Evolutionary conservation across 2,329 filamentous ascomycete genomes (phyloP).

Genomic region (Alternaria panax): DNA sequence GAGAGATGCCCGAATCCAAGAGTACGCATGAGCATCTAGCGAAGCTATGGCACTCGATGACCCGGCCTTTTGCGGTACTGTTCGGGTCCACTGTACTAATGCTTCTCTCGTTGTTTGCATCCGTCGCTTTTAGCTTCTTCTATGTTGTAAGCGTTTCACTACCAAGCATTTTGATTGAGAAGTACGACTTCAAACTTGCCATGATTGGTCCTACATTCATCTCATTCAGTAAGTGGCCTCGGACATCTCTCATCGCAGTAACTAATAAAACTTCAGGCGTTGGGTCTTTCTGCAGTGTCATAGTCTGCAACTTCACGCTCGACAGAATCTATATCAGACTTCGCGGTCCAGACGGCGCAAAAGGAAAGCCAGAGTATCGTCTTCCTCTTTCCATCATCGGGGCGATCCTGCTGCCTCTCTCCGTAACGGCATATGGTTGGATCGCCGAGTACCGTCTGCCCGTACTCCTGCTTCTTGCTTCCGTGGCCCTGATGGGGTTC

Average conservation of each 20-base stretch:
- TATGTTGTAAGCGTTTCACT: slow-evolving; percentile 58
- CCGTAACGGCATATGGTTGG: slow-evolving; percentile 62
- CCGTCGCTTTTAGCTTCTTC: slow-evolving; percentile 54
- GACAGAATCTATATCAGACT: slow-evolving; percentile 64
- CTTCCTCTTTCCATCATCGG: slow-evolving; percentile 62
- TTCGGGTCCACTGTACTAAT: slow-evolving; percentile 63
- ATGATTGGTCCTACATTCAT: slow-evolving; percentile 63
- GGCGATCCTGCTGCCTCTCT: slow-evolving; percentile 56
- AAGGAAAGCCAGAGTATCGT: slow-evolving; percentile 62
- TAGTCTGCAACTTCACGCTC: slow-evolving; percentile 60
- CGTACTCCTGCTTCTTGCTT: slow-evolving; percentile 54
- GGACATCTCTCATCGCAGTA: not conserved
- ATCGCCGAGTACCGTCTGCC: slow-evolving; percentile 55
- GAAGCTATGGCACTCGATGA: slow-evolving; percentile 50
- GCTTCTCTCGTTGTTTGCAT: slow-evolving; percentile 56
- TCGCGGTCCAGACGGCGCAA: slow-evolving; percentile 50
- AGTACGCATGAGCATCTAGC: slow-evolving; percentile 27
- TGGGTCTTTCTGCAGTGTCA: slow-evolving; percentile 58
- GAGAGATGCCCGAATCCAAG: slow-evolving; percentile 13
- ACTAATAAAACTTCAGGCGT: slow-evolving; percentile 44
- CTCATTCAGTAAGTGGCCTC: slow-evolving; percentile 56
- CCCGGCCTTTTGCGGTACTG: slow-evolving; percentile 52
- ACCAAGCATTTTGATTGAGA: slow-evolving; percentile 51
- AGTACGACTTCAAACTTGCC: slow-evolving; percentile 58
- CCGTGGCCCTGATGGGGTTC: slow-evolving; percentile 57